Evolutionary conservation across 306 rosid genomes (phyloP).

Genomic region (Calophaca sinica): DNA sequence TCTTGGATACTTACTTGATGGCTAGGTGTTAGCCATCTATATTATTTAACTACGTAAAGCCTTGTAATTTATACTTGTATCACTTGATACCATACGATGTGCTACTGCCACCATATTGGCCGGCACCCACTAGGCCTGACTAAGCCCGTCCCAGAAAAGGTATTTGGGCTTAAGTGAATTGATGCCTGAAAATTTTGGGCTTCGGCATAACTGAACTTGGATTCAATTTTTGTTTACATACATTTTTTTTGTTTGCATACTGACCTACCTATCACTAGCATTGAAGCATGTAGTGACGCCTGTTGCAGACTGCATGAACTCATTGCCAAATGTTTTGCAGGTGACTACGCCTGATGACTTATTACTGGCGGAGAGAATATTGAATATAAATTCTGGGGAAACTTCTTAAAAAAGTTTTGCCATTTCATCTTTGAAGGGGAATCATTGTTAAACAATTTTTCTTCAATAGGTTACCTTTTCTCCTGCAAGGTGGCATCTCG

Average conservation of each 20-base stretch:
- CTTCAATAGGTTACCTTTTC: slow-evolving; percentile 1
- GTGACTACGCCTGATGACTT: slow-evolving; percentile 97
- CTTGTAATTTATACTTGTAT: slow-evolving; percentile 12
- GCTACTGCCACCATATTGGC: slow-evolving; percentile 19
- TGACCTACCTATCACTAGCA: neutral
- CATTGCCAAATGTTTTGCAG: slow-evolving; percentile 58
- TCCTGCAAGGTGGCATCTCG: slow-evolving; percentile 29
- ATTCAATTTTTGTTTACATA: too few relatives aligned
- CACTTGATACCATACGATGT: neutral
- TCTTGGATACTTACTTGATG: slow-evolving; percentile 16
- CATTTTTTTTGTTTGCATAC: neutral
- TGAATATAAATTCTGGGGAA: slow-evolving; percentile 56
- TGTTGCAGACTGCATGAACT: slow-evolving; percentile 31
- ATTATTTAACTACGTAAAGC: neutral
- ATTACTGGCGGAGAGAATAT: slow-evolving; percentile 87
- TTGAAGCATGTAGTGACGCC: slow-evolving; percentile 7
- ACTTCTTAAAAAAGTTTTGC: slow-evolving; percentile 37
- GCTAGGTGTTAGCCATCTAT: neutral
- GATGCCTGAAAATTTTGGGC: neutral
- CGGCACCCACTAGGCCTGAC: neutral
- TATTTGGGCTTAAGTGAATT: slow-evolving; percentile 1
- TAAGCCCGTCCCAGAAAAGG: neutral
- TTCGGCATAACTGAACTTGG: neutral
- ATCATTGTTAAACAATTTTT: slow-evolving; percentile 17
- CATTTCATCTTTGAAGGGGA: slow-evolving; percentile 38